Percentiles rank a stretch among this genome's conserved stretches.
Conservation (phyloP, 2,329 filamentous ascomycete genomes). For the Alternaria hordeiaustralica region DNA sequence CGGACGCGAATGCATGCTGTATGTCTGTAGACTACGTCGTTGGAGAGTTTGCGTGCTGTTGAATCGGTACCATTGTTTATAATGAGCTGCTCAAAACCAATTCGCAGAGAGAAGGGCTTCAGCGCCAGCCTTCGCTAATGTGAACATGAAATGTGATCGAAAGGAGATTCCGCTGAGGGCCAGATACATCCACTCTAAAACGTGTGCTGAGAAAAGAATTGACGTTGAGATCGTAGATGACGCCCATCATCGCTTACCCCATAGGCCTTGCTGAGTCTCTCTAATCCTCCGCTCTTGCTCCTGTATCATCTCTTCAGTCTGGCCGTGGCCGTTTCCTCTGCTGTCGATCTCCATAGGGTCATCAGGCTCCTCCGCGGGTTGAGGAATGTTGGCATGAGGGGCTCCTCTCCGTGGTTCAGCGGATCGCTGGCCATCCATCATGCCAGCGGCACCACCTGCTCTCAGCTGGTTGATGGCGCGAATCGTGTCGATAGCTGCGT, state of each 20-base stretch:
- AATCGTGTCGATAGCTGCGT: slow-evolving; percentile 72
- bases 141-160: neutral
- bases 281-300: slow-evolving; percentile 66
- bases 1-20: neutral
- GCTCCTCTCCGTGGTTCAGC: slow-evolving; percentile 58
- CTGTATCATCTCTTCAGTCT: slow-evolving; percentile 67
- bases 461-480: slow-evolving; percentile 71
- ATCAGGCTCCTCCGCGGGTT: slow-evolving; percentile 41
- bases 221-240: neutral
- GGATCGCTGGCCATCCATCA: slow-evolving; percentile 68
- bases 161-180: neutral
- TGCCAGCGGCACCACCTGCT: slow-evolving; percentile 63
- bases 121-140: neutral
- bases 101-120: neutral
- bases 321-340: slow-evolving; percentile 64
- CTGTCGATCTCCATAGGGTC: slow-evolving; percentile 59
- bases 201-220: neutral
- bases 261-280: slow-evolving; percentile 65
- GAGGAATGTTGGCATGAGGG: slow-evolving; percentile 42
- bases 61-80: neutral
- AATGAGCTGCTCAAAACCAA: neutral
- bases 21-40: neutral
- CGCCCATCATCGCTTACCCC: slow-evolving; percentile 48
- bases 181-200: neutral
- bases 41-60: neutral